Base-by-base conservation (phyloP, 78 protist species). In the Thecamonas trahens region DNA sequence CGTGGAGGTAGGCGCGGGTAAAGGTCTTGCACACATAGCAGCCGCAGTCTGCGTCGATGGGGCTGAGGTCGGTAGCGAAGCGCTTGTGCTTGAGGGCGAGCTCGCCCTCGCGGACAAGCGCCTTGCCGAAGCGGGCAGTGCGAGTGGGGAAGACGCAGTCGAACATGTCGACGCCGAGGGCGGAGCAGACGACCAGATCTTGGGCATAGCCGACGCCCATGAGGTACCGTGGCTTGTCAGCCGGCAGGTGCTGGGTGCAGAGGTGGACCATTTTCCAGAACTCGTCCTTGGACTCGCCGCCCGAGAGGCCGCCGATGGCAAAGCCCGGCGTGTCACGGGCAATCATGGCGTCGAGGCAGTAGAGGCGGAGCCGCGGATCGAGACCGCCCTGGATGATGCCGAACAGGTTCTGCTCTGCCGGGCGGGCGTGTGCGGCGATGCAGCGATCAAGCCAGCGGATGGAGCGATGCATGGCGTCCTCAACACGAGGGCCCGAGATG, bases 141-240 rank as follows among this genome's bases (percentile, higher is more conserved):
- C 96, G 50, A 0, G 89, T 90, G 24, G 99, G 98, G 47, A 79
- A 97, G 34, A 97, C 99, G 39, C 99, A 97, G 63, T 97, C 99
- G 74, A 94, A 97, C 95, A 86, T 86, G 67, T 97, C 99, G 7
- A 85, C 95, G 29, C 99, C 99, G 50, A 96, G 74, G 9, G 95
- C 94, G 3, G 67, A 59, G 29, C 96, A 93, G 26, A 93, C 96
- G 17, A 96, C 90, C 31, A 97, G 53, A 66, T 95, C 98, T 20
- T 84, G 31, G 17, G 98, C 88, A 39, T 89, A 95, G 0, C 99
- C 99, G 15, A 96, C 96, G 39, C 99, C 99, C 99, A 96, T 96
- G 38, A 75, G 63, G 65, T 96, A 96, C 1, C 94, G 58, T 14
- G 97, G 97, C 74, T 83, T 77, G 47, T 89, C 40, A 2, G 39